Percentiles rank a stretch among this genome's conserved stretches.
Evolutionary conservation across 2,329 filamentous ascomycete species (phyloP).

Genomic region (Atkinsonella texensis): DNA sequence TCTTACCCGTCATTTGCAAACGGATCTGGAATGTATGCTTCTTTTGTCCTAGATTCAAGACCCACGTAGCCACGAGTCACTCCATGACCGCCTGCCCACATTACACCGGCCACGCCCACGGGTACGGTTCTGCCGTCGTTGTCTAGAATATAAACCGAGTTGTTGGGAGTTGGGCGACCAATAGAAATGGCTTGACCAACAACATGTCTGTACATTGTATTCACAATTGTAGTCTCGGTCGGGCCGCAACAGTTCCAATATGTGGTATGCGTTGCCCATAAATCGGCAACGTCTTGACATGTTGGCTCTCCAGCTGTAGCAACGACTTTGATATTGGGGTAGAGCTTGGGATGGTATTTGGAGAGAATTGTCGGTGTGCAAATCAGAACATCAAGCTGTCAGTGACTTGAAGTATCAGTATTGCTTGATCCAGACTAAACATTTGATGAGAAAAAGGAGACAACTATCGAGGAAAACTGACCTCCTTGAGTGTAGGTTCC

Average conservation of each 20-base stretch:
- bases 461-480: slow-evolving; percentile 14
- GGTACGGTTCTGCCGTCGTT: slow-evolving; percentile 30
- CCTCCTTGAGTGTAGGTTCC: slow-evolving; percentile 32
- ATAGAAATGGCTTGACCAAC: slow-evolving; percentile 37
- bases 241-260: slow-evolving; percentile 49
- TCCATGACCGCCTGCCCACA: slow-evolving; percentile 46
- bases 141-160: slow-evolving; percentile 41
- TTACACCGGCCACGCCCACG: slow-evolving; percentile 35
- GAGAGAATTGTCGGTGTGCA: slow-evolving; percentile 43
- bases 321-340: slow-evolving; percentile 38
- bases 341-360: slow-evolving; percentile 33
- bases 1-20: slow-evolving; percentile 40
- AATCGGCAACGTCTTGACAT: slow-evolving; percentile 36
- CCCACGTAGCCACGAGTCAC: slow-evolving; percentile 45
- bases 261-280: slow-evolving; percentile 36
- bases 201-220: slow-evolving; percentile 40
- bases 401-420: background rate
- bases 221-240: slow-evolving; percentile 48
- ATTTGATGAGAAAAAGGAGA: background rate
- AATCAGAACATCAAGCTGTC: slow-evolving; percentile 40
- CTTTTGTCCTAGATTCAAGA: slow-evolving; percentile 35
- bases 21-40: slow-evolving; percentile 36
- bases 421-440: background rate
- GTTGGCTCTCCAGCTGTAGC: slow-evolving; percentile 45
- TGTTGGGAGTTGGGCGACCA: slow-evolving; percentile 44